Conservation (phyloP, 768 basidiomycete genomes). For the Amanita brunnescens region DNA sequence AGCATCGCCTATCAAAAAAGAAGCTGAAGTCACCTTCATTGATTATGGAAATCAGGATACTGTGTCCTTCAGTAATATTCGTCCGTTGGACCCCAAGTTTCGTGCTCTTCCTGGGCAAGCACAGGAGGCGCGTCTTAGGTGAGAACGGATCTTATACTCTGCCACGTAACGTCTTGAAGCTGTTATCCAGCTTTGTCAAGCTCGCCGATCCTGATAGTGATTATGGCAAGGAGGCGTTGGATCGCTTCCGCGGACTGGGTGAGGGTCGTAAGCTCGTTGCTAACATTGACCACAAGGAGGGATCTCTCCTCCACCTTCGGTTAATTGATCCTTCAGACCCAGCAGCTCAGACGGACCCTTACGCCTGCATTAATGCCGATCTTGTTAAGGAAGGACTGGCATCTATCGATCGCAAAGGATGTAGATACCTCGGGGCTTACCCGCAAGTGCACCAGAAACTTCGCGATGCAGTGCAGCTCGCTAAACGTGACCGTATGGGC, state of each 20-base stretch:
- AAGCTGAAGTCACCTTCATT: conserved; percentile 93
- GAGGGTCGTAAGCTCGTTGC: conserved; percentile 96
- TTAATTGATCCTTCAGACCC: conserved; percentile 86
- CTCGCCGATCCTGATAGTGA: conserved; percentile 76
- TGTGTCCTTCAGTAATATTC: conserved; percentile 70
- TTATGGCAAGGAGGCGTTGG: conserved; percentile 76
- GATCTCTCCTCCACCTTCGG: conserved; percentile 71
- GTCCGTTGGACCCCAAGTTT: conserved; percentile 88
- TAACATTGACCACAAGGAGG: conserved; percentile 87
- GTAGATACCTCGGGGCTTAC: conserved; percentile 65
- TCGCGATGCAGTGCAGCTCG: conserved; percentile 47
- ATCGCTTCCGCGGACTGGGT: conserved; percentile 76
- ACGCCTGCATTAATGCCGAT: conserved; percentile 81
- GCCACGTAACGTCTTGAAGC: background rate
- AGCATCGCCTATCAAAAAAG: conserved; percentile 81
- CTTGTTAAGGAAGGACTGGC: conserved; percentile 85
- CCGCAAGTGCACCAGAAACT: conserved; percentile 60
- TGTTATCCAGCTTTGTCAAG: conserved; percentile 65
- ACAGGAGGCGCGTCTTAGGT: conserved; percentile 89
- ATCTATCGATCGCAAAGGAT: conserved; percentile 66
- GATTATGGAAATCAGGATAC: conserved; percentile 94
- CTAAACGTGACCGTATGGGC: conserved; percentile 68
- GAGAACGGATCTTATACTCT: conserved; percentile 10
- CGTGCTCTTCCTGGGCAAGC: conserved; percentile 87
- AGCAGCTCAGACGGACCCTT: conserved; percentile 52